Evolutionary conservation across 2,329 filamentous ascomycete genomes (phyloP).

Genomic region (Fusarium mundagurra): DNA sequence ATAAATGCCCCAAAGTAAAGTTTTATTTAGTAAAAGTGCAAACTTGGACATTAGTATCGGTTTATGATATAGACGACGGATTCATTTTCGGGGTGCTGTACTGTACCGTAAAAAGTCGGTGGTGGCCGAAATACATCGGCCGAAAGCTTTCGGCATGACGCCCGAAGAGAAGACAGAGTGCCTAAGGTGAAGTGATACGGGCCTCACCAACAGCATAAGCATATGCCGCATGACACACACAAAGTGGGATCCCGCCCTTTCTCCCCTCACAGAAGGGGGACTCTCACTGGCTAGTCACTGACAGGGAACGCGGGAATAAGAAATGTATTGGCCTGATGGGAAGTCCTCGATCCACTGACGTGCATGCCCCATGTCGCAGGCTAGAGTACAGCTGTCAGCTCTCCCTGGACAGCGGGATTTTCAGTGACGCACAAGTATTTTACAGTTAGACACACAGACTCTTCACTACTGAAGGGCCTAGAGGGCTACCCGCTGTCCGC

Average conservation of each 20-base stretch:
- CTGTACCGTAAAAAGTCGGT: constrained; percentile 9
- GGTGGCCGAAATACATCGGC: constrained; percentile 26
- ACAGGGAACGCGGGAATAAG: neutral
- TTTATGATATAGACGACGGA: neutral
- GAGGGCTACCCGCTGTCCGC: neutral
- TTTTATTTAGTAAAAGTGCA: neutral
- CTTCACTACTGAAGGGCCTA: neutral
- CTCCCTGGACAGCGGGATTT: neutral
- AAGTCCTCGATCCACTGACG: neutral
- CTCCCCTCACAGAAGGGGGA: neutral
- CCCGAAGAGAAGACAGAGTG: neutral
- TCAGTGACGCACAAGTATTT: neutral
- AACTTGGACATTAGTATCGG: neutral
- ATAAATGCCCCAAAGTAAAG: neutral
- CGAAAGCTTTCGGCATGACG: constrained; percentile 18
- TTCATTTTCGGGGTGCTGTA: neutral
- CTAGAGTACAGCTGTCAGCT: neutral
- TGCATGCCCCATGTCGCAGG: neutral
- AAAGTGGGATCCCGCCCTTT: neutral
- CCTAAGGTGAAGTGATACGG: neutral
- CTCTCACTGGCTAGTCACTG: neutral
- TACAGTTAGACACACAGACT: neutral
- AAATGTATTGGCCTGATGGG: neutral
- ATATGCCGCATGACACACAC: neutral
- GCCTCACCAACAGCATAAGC: neutral